phyloP scores from a whole-genome alignment of 2,329 filamentous ascomycete species.

The Hypoxylon sp. region DNA sequence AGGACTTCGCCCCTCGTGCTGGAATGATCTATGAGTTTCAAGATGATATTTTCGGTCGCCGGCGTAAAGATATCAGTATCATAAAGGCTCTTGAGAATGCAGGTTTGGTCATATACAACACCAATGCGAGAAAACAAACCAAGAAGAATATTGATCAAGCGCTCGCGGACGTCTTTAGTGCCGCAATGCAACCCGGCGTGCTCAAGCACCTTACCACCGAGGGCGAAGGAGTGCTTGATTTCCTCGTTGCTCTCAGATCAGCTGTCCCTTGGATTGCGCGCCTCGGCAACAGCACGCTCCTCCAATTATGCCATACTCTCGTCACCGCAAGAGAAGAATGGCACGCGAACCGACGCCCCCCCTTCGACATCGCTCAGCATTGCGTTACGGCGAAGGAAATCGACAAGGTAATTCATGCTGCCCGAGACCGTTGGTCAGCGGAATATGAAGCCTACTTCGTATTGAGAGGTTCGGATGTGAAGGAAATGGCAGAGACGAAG shows the following conservation, averaged over 20 bases:
- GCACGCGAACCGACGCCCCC: constrained; percentile 2
- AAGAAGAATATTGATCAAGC: not conserved
- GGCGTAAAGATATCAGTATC: not conserved
- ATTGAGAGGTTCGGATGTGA: no score
- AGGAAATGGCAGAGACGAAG: no score
- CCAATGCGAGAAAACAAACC: not conserved
- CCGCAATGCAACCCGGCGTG: not conserved
- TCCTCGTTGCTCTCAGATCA: not conserved
- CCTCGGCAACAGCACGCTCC: not conserved
- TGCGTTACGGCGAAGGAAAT: constrained; percentile 7
- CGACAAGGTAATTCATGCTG: constrained; percentile 9
- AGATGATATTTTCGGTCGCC: not conserved
- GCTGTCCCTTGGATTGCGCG: not conserved
- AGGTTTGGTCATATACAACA: no score
- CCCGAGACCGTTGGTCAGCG: not conserved
- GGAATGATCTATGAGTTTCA: constrained; percentile 16
- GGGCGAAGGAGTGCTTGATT: not conserved
- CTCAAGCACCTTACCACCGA: not conserved
- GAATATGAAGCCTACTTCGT: not conserved
- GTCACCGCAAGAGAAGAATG: constrained; percentile 13
- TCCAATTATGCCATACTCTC: constrained; percentile 1
- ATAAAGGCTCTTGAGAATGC: not conserved
- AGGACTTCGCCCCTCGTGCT: not conserved
- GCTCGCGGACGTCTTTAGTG: not conserved
- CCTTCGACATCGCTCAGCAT: constrained; percentile 9